A percentile compares a stretch with the other conserved stretches of the same genome.
These are phyloP conservation scores for Hypericum perforatum DNA, from an alignment of 345 rosid genomes.

Conservation along the genomic window DNA sequence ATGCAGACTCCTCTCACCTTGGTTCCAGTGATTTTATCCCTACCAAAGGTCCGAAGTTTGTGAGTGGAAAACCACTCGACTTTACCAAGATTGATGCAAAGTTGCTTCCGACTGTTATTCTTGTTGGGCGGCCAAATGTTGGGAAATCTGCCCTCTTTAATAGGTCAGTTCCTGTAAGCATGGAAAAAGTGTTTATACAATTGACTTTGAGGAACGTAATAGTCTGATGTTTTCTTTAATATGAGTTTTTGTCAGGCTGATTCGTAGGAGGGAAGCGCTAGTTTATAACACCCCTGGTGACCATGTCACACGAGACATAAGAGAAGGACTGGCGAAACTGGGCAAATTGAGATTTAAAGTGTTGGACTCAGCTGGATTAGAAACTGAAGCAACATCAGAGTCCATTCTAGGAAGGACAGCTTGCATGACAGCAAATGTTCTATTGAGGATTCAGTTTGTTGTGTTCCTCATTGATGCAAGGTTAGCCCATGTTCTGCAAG, in stretches of 20 bases:
- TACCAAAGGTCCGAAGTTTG: constrained; percentile 18
- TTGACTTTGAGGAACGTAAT: neutral
- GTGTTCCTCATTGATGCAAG: constrained; percentile 73
- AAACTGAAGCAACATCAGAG: constrained; percentile 78
- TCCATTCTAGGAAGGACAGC: constrained; percentile 85
- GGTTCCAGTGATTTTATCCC: constrained; percentile 14
- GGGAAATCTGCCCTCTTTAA: constrained; percentile 92
- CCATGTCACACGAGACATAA: constrained; percentile 89
- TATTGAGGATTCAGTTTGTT: constrained; percentile 71
- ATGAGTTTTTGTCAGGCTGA: constrained; percentile 37
- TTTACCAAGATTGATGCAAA: constrained; percentile 54
- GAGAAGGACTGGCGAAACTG: constrained; percentile 90
- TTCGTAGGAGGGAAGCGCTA: constrained; percentile 87
- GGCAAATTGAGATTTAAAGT: constrained; percentile 75
- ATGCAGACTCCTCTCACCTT: constrained; percentile 10
- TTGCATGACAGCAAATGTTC: constrained; percentile 68
- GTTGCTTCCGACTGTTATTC: constrained; percentile 70
- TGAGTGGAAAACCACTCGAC: constrained; percentile 44
- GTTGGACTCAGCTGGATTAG: constrained; percentile 93
- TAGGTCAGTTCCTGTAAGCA: constrained; percentile 36
- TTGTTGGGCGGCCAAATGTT: constrained; percentile 88
- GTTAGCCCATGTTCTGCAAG: constrained; percentile 26
- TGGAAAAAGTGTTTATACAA: neutral
- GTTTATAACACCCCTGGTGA: constrained; percentile 85
- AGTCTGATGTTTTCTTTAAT: neutral